Conservation (phyloP, 192 early-diverging fungal species). For the Globomyces pollinis-pini region DNA sequence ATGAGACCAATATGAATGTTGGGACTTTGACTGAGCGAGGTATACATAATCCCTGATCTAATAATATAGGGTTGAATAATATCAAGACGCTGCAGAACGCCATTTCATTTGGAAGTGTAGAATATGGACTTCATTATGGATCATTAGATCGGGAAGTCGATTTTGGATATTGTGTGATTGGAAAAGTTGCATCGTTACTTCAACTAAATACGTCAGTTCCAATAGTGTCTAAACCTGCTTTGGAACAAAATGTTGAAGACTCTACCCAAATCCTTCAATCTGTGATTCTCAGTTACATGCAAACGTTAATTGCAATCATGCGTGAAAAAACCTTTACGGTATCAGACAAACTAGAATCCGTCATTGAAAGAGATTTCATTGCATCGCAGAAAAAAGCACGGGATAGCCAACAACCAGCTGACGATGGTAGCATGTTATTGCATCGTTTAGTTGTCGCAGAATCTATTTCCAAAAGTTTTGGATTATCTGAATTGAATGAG, state of each 20-base stretch:
- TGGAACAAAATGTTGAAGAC: background rate
- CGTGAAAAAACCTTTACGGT: too few relatives aligned
- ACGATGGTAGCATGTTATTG: background rate
- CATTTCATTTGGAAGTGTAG: too few relatives aligned
- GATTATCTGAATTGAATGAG: background rate
- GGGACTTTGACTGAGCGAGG: background rate
- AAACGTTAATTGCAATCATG: background rate
- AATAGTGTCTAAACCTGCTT: background rate
- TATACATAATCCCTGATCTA: background rate
- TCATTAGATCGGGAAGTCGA: background rate
- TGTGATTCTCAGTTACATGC: background rate
- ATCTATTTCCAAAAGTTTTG: background rate
- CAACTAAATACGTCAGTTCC: background rate
- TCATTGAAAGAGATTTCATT: background rate
- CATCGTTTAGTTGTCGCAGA: background rate
- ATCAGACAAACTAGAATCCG: too few relatives aligned
- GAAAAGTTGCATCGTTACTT: background rate
- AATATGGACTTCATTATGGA: constrained; percentile 2
- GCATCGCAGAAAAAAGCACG: background rate
- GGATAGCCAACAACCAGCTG: background rate
- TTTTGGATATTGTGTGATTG: background rate
- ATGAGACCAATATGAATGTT: background rate
- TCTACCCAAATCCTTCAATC: too few relatives aligned
- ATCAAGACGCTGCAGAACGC: too few relatives aligned
- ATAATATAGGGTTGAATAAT: background rate